phyloP scores from a whole-genome alignment of 148 eudicot species.

The Vaccinium darrowii region DNA sequence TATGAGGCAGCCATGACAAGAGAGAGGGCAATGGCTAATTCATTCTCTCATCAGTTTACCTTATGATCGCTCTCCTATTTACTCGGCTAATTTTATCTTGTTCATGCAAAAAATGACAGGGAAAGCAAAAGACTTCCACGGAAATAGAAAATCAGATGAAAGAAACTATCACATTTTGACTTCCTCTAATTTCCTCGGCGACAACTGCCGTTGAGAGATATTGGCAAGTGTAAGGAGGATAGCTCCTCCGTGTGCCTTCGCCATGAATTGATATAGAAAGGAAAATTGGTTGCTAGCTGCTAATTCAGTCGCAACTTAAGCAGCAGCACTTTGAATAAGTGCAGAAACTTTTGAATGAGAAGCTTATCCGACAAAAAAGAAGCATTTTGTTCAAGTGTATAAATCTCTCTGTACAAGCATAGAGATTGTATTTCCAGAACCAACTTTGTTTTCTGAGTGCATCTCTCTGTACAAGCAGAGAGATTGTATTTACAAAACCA shows the following conservation, averaged over 20 bases:
- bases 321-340: not conserved
- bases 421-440: too few relatives aligned
- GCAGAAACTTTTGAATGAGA: not conserved
- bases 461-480: not conserved
- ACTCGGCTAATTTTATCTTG: conserved; percentile 15
- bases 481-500: too few relatives aligned
- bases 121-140: not conserved
- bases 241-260: not conserved
- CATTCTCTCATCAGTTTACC: conserved; percentile 88
- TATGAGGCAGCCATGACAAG: conserved; percentile 93
- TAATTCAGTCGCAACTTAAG: not conserved
- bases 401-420: not conserved
- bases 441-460: not conserved
- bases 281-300: not conserved
- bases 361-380: not conserved
- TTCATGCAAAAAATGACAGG: conserved; percentile 2
- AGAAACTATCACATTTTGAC: not conserved
- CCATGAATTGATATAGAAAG: not conserved
- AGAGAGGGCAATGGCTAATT: conserved; percentile 90
- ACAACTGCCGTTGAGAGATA: not conserved
- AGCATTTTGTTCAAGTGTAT: not conserved
- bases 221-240: not conserved
- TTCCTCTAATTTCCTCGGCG: not conserved
- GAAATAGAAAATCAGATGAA: not conserved
- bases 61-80: conserved; percentile 14